phyloP scores from a whole-genome alignment of 169 alveolate genomes.

The Theileria parva region DNA sequence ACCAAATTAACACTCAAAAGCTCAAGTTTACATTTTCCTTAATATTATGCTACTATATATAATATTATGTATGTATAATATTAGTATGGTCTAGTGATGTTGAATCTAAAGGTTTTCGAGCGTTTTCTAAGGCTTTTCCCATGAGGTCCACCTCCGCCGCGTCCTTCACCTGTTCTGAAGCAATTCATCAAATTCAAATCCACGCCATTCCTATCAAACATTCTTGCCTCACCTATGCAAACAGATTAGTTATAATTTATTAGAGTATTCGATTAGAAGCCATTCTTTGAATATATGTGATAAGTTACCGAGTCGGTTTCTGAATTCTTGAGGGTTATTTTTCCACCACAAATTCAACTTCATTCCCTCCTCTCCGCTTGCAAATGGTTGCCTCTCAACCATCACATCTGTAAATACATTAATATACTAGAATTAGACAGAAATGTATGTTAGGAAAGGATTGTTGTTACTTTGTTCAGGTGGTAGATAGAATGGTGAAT shows the following conservation, averaged over 20 bases:
- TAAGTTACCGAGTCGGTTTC: constrained; percentile 36
- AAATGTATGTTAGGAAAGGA: no score
- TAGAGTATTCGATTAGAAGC: constrained; percentile 4
- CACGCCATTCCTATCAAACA: constrained; percentile 76
- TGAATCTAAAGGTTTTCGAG: constrained; percentile 78
- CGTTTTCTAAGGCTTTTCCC: constrained; percentile 78
- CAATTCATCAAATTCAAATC: constrained; percentile 76
- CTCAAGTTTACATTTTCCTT: neutral
- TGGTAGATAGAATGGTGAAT: constrained; percentile 78
- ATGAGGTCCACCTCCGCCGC: constrained; percentile 86
- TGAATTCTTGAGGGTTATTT: constrained; percentile 52
- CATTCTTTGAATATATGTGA: constrained; percentile 19
- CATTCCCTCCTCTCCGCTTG: constrained; percentile 32
- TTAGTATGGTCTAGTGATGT: constrained; percentile 74
- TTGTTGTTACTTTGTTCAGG: constrained; percentile 34
- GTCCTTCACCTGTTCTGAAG: constrained; percentile 76
- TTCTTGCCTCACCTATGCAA: constrained; percentile 61
- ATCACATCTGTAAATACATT: constrained; percentile 28
- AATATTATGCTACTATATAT: neutral
- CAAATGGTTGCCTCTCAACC: constrained; percentile 47
- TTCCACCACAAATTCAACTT: constrained; percentile 72
- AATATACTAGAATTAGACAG: neutral
- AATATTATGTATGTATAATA: neutral
- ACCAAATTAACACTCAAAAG: neutral
- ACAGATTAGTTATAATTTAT: neutral